A percentile compares a stretch with the other conserved stretches of the same genome.
Evolutionary conservation across 208 protist species (phyloP).

Genomic region (Trypanosoma congolense): DNA sequence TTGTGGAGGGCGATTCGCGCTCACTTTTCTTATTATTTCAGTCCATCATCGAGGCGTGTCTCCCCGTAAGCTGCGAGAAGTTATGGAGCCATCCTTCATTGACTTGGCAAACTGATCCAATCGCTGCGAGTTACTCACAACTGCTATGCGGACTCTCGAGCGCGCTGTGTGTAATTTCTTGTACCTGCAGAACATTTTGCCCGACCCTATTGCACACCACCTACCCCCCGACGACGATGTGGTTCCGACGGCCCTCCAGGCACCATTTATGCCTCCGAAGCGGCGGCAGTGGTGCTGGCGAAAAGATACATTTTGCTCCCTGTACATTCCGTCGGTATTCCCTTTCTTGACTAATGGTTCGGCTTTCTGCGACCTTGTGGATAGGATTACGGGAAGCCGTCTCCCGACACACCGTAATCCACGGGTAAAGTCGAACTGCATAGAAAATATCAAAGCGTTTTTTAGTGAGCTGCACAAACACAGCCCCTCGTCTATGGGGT

Average conservation of each 20-base stretch:
- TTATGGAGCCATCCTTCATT: conserved; percentile 26
- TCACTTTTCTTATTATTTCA: conserved; percentile 28
- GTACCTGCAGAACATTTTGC: conserved; percentile 34
- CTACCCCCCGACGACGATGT: conserved; percentile 61
- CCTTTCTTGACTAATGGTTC: conserved; percentile 77
- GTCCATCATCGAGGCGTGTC: conserved; percentile 45
- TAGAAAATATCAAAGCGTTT: conserved; percentile 42
- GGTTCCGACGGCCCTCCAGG: conserved; percentile 37
- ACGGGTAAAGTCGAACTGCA: conserved; percentile 40
- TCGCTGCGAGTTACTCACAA: conserved; percentile 13
- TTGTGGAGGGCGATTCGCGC: conserved; percentile 20
- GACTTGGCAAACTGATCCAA: conserved; percentile 36
- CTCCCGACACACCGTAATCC: conserved; percentile 40
- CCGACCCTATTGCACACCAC: conserved; percentile 36
- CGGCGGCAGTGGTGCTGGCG: conserved; percentile 11
- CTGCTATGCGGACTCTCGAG: conserved; percentile 34
- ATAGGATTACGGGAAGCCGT: conserved; percentile 14
- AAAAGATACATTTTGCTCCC: conserved; percentile 14
- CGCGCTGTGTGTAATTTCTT: conserved; percentile 45
- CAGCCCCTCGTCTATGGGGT: conserved; percentile 21
- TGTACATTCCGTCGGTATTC: conserved; percentile 72
- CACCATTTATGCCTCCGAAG: conserved; percentile 47
- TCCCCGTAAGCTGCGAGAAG: conserved; percentile 33
- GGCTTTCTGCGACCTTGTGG: conserved; percentile 40
- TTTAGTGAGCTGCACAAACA: conserved; percentile 28